Evolutionary conservation across 768 basidiomycete species (phyloP).

Genomic region (Lentinula edodes): DNA sequence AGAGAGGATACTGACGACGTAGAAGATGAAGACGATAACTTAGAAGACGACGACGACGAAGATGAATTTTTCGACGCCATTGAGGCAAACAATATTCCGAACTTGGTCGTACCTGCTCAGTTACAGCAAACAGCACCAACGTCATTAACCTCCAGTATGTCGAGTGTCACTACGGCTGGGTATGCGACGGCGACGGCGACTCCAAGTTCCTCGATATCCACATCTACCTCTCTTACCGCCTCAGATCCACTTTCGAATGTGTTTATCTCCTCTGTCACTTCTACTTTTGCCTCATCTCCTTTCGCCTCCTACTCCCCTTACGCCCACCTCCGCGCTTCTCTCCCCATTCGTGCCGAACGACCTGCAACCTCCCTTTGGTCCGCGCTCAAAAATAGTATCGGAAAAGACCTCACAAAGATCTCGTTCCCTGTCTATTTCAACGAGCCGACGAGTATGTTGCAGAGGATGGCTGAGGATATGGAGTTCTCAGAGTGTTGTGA

Average conservation of each 20-base stretch:
- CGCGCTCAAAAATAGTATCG: slow-evolving; percentile 91
- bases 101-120: slow-evolving; percentile 62
- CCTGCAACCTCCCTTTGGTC: slow-evolving; percentile 92
- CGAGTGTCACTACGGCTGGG: background rate
- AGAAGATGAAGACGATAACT: background rate
- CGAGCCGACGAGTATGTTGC: slow-evolving; percentile 93
- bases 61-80: slow-evolving; percentile 99
- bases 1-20: background rate
- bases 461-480: slow-evolving; percentile 98
- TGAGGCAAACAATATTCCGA: slow-evolving; percentile 74
- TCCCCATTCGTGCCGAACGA: slow-evolving; percentile 72
- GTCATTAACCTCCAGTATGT: background rate
- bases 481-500: slow-evolving; percentile 95
- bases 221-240: background rate
- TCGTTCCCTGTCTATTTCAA: slow-evolving; percentile 93
- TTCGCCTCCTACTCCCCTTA: slow-evolving; percentile 34
- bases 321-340: slow-evolving; percentile 45
- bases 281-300: background rate
- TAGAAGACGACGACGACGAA: slow-evolving; percentile 65
- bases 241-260: background rate
- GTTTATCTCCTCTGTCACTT: background rate
- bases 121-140: slow-evolving; percentile 27
- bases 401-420: slow-evolving; percentile 95
- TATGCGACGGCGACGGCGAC: background rate
- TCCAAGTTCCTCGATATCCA: background rate